Percentiles rank a stretch among this genome's conserved stretches.
Conservation (phyloP, 345 rosid species). For the Toxicodendron radicans region DNA sequence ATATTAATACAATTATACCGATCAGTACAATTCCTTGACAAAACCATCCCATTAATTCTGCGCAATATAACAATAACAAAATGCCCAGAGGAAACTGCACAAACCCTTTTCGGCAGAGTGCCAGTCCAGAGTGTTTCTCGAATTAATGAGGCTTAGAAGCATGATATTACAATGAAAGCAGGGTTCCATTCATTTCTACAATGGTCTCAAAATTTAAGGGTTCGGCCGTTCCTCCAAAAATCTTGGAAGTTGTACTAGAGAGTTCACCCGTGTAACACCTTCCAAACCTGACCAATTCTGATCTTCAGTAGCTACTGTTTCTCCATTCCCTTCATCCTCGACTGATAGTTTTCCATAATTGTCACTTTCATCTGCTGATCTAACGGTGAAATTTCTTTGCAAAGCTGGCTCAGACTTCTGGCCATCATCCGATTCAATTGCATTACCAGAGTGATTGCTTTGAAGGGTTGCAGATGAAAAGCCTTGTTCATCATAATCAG, state of each 20-base stretch:
- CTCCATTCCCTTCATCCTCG: constrained; percentile 45
- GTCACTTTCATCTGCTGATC: constrained; percentile 66
- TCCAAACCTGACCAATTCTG: constrained; percentile 93
- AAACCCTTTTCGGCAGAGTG: constrained; percentile 15
- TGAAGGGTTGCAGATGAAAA: constrained; percentile 75
- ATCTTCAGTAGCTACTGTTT: constrained; percentile 44
- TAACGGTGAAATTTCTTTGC: constrained; percentile 83
- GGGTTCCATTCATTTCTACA: constrained; percentile 13
- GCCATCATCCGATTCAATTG: constrained; percentile 72
- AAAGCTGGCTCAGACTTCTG: constrained; percentile 81
- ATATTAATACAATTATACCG: constrained; percentile 17
- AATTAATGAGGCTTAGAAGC: constrained; percentile 18
- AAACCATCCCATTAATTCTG: constrained; percentile 21
- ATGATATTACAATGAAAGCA: constrained; percentile 26
- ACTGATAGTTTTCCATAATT: constrained; percentile 32
- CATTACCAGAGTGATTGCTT: constrained; percentile 71
- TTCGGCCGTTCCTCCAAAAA: constrained; percentile 68
- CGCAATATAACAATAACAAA: constrained; percentile 25
- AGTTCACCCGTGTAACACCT: constrained; percentile 96
- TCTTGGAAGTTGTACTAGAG: constrained; percentile 97
- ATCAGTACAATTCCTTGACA: constrained; percentile 14
- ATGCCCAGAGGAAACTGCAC: constrained; percentile 24
- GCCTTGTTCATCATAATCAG: constrained; percentile 77
- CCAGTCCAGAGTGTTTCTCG: constrained; percentile 16
- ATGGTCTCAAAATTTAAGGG: constrained; percentile 28